Conservation (phyloP, 768 basidiomycete genomes). For the Suillus paluster region DNA sequence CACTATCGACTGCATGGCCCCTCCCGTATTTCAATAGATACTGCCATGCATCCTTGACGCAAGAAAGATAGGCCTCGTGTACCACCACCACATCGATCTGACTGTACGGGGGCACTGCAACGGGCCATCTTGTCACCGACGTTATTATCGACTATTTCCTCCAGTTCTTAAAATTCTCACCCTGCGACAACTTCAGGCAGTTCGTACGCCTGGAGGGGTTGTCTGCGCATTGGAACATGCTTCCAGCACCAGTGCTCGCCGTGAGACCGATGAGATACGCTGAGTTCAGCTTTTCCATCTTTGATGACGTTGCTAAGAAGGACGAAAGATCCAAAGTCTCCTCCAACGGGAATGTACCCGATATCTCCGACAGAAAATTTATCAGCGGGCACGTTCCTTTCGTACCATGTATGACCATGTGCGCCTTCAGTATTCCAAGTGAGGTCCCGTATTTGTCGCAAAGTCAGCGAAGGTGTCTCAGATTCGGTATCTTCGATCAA, state of each 20-base stretch:
- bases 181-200: conserved; percentile 39
- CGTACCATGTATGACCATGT: conserved; percentile 47
- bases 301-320: conserved; percentile 43
- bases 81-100: conserved; percentile 44
- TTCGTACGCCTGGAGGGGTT: conserved; percentile 40
- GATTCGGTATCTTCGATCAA: conserved; percentile 40
- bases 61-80: conserved; percentile 34
- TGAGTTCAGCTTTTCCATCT: conserved; percentile 30
- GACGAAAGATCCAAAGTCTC: conserved; percentile 44
- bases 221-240: conserved; percentile 29
- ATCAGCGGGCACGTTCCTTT: conserved; percentile 43
- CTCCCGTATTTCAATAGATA: conserved; percentile 39
- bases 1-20: conserved; percentile 33
- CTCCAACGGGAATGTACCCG: conserved; percentile 44
- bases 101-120: conserved; percentile 42
- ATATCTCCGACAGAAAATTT: conserved; percentile 49
- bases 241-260: conserved; percentile 47
- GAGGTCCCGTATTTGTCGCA: conserved; percentile 44
- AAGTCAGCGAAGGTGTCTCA: conserved; percentile 30
- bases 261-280: conserved; percentile 22
- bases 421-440: conserved; percentile 36
- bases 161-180: conserved; percentile 21
- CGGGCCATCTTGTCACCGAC: conserved; percentile 44
- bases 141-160: not conserved
- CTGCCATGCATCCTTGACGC: conserved; percentile 43